Percentiles rank a stretch among this genome's conserved stretches.
Conservation (phyloP, 139 green algal species). For the Astrephomene gubernaculifera region DNA sequence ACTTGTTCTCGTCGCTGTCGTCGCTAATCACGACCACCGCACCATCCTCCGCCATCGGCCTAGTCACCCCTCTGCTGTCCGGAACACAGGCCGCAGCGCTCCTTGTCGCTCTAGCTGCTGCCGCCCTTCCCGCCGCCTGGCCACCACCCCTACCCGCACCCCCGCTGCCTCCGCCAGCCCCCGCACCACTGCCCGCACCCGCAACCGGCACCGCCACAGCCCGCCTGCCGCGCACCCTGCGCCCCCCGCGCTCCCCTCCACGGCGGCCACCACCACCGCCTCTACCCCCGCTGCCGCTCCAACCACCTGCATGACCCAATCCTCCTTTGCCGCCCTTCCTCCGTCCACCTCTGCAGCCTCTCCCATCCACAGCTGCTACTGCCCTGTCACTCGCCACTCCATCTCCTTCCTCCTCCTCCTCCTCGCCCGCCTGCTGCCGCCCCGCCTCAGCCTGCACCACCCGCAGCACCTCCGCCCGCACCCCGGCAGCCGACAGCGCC, state of each 20-base stretch:
- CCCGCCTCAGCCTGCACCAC: conserved; percentile 39
- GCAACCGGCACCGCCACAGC: background rate
- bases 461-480: conserved; percentile 57
- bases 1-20: background rate
- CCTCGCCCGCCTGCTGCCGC: background rate
- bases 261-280: too few relatives aligned
- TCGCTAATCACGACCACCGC: background rate
- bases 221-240: background rate
- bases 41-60: background rate
- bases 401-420: background rate
- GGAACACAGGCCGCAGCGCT: too few relatives aligned
- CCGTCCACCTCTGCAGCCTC: background rate
- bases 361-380: background rate
- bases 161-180: background rate
- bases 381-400: background rate
- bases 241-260: background rate
- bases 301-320: background rate
- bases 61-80: too few relatives aligned
- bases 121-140: background rate
- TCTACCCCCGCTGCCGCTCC: too few relatives aligned
- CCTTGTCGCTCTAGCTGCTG: too few relatives aligned
- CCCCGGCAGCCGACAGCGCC: conserved; percentile 63
- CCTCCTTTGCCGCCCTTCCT: background rate
- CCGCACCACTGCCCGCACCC: background rate
- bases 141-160: background rate